phyloP scores from a whole-genome alignment of 495 filamentous ascomycete genomes.

The Daldinia decipiens region DNA sequence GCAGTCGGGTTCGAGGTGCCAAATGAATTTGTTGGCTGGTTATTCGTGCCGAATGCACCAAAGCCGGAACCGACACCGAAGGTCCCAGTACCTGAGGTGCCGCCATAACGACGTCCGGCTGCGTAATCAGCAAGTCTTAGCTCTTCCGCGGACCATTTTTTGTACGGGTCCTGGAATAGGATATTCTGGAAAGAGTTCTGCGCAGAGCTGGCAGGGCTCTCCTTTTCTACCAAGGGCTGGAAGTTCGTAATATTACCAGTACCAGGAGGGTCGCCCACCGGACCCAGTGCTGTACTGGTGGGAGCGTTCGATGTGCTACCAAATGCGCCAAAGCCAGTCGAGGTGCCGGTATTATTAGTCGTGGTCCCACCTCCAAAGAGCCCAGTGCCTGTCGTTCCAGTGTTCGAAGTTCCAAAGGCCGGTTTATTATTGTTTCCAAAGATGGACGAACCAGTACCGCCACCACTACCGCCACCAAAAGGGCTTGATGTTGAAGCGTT shows the following conservation, averaged over 20 bases:
- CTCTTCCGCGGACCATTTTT: constrained; percentile 90
- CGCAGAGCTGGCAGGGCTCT: constrained; percentile 61
- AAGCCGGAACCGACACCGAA: constrained; percentile 79
- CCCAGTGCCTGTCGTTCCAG: constrained; percentile 57
- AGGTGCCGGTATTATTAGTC: constrained; percentile 43
- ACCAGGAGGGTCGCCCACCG: constrained; percentile 66
- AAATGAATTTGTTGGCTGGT: constrained; percentile 50
- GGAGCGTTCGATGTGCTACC: constrained; percentile 51
- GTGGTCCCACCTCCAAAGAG: constrained; percentile 58
- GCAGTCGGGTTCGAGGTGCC: constrained; percentile 53
- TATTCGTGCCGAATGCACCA: constrained; percentile 58
- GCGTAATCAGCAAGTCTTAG: constrained; percentile 88
- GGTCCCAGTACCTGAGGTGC: constrained; percentile 79
- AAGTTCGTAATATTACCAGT: constrained; percentile 80
- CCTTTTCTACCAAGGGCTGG: constrained; percentile 82
- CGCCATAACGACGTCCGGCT: constrained; percentile 83
- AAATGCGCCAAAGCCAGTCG: constrained; percentile 58
- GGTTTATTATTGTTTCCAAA: constrained; percentile 54
- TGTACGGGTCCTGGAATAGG: constrained; percentile 84
- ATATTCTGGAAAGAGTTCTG: constrained; percentile 87
- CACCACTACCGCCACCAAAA: constrained; percentile 54
- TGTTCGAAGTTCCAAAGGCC: constrained; percentile 57
- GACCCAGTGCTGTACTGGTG: constrained; percentile 62
- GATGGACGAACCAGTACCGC: constrained; percentile 48
- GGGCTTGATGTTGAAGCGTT: constrained; percentile 57